Evolutionary conservation across 2,329 filamentous ascomycete species (phyloP).

Genomic region (Nemania sp.): DNA sequence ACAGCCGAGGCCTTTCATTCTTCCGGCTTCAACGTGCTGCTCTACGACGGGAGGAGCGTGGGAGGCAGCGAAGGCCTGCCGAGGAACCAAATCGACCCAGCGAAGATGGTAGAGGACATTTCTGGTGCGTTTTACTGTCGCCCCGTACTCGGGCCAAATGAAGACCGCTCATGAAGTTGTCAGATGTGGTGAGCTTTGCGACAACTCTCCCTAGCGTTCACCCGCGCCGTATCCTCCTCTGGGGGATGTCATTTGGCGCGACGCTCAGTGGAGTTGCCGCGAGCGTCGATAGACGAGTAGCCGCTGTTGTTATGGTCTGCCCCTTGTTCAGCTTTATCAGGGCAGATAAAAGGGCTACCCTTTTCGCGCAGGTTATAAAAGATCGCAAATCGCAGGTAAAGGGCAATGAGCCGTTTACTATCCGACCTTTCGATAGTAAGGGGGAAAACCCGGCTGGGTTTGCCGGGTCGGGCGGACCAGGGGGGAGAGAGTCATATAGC

Average conservation of each 20-base stretch:
- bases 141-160: neutral
- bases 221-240: conserved; percentile 15
- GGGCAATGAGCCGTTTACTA: conserved; percentile 16
- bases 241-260: conserved; percentile 35
- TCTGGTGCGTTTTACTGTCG: neutral
- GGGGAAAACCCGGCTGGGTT: conserved; percentile 21
- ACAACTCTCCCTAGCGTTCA: conserved; percentile 27
- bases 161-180: neutral
- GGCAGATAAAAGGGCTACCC: conserved; percentile 10
- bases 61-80: conserved; percentile 33
- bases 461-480: conserved; percentile 25
- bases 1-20: conserved; percentile 30
- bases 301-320: conserved; percentile 32
- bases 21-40: conserved; percentile 29
- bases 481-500: conserved; percentile 31
- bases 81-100: conserved; percentile 31
- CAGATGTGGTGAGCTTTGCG: conserved; percentile 14
- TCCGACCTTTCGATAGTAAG: conserved; percentile 12
- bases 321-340: conserved; percentile 31
- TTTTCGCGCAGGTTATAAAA: conserved; percentile 28
- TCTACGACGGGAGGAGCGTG: conserved; percentile 35
- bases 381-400: conserved; percentile 21
- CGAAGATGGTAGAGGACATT: conserved; percentile 3
- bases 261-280: conserved; percentile 24
- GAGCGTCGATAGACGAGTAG: conserved; percentile 29